A percentile compares a stretch with the other conserved stretches of the same genome.
Conservation (phyloP, 2,329 filamentous ascomycete genomes). For the Periconia digitata region DNA sequence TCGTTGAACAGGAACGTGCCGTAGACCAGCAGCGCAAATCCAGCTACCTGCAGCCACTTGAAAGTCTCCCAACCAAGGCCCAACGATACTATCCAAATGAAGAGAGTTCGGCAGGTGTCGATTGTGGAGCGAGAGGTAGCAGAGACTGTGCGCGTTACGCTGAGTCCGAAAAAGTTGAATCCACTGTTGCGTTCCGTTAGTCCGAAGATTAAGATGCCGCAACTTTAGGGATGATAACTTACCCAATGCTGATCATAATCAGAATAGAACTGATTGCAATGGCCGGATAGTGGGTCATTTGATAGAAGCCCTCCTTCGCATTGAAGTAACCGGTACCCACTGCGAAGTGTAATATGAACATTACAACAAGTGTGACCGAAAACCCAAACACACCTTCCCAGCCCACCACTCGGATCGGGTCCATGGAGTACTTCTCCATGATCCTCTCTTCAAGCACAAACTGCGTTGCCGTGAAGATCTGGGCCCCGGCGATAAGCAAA, state of each 20-base stretch:
- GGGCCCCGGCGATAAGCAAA: constrained; percentile 85
- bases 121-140: constrained; percentile 95
- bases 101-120: constrained; percentile 94
- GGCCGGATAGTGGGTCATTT: constrained; percentile 71
- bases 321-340: constrained; percentile 90
- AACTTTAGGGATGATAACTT: constrained; percentile 42
- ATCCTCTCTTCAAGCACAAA: constrained; percentile 97
- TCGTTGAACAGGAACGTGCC: constrained; percentile 98
- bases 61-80: constrained; percentile 95
- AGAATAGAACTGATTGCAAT: constrained; percentile 78
- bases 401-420: constrained; percentile 87
- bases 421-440: constrained; percentile 74
- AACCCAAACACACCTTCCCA: constrained; percentile 97
- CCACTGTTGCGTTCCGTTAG: constrained; percentile 59
- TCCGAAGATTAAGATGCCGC: not conserved
- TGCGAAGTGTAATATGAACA: constrained; percentile 76
- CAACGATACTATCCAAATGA: constrained; percentile 96
- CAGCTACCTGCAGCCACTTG: constrained; percentile 92
- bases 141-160: constrained; percentile 84
- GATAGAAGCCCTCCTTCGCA: constrained; percentile 77
- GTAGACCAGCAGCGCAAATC: constrained; percentile 88
- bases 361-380: constrained; percentile 72
- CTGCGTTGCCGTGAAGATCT: constrained; percentile 95
- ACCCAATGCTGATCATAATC: constrained; percentile 99
- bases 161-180: constrained; percentile 98